Conservation (phyloP, 164 flowering plant genomes). For the Vitis rupestris region DNA sequence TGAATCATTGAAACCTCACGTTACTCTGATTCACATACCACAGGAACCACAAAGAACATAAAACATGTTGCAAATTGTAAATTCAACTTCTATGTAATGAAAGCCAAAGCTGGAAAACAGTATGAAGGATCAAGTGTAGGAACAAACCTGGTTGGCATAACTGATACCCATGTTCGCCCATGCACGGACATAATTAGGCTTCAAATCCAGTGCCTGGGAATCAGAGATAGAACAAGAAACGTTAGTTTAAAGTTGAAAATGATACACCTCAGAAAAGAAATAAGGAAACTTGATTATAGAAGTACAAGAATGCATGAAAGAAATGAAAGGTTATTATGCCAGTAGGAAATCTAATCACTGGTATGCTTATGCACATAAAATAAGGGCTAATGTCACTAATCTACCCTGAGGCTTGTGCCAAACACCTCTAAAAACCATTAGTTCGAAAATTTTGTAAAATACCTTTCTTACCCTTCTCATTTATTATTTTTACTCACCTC, state of each 20-base stretch:
- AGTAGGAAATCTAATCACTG: too few relatives aligned
- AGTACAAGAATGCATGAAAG: background rate
- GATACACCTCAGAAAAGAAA: background rate
- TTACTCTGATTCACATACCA: too few relatives aligned
- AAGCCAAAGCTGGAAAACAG: background rate
- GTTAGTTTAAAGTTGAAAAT: background rate
- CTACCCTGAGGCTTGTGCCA: too few relatives aligned
- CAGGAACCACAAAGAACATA: too few relatives aligned
- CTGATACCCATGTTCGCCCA: conserved; percentile 99
- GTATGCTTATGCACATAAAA: too few relatives aligned
- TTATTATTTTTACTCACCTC: too few relatives aligned
- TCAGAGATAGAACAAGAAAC: conserved; percentile 10
- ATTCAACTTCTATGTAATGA: background rate
- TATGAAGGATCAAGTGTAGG: background rate
- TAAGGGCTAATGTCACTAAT: too few relatives aligned
- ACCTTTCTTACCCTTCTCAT: too few relatives aligned
- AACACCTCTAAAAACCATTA: too few relatives aligned
- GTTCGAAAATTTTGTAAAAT: too few relatives aligned
- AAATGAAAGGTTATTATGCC: too few relatives aligned
- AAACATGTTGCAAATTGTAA: background rate
- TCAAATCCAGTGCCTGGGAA: conserved; percentile 87
- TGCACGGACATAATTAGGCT: conserved; percentile 98
- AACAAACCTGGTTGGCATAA: conserved; percentile 86
- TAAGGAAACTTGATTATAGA: background rate
- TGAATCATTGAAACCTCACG: too few relatives aligned